These are phyloP conservation scores for Antrodiella citrinella DNA, from an alignment of 768 basidiomycete species.

Conservation along the genomic window DNA sequence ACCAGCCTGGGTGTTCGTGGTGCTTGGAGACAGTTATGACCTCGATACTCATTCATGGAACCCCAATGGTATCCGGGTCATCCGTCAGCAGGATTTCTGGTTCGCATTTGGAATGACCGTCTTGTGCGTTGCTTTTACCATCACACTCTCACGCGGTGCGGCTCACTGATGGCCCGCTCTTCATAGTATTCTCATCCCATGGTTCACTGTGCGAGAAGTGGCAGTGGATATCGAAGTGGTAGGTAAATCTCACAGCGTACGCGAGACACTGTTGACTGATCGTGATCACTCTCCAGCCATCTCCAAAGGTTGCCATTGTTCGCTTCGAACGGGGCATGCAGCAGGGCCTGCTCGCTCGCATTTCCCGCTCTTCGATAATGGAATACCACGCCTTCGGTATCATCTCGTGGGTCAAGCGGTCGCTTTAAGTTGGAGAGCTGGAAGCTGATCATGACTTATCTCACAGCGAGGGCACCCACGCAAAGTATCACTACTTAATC, in stretches of 20 bases:
- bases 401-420: constrained; percentile 23
- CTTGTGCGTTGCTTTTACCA: constrained; percentile 21
- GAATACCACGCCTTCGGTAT: constrained; percentile 41
- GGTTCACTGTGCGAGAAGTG: constrained; percentile 33
- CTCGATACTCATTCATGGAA: constrained; percentile 27
- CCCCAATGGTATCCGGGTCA: constrained; percentile 22
- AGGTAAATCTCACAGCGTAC: constrained; percentile 10
- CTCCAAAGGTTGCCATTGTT: constrained; percentile 33
- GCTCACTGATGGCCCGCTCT: background rate
- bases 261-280: constrained; percentile 3
- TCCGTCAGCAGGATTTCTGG: constrained; percentile 36
- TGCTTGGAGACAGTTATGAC: constrained; percentile 33
- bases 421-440: background rate
- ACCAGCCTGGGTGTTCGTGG: constrained; percentile 32
- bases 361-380: constrained; percentile 31
- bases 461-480: constrained; percentile 29
- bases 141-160: background rate
- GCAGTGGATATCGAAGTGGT: constrained; percentile 34
- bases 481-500: constrained; percentile 36
- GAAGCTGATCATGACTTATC: background rate
- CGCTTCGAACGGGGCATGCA: constrained; percentile 38
- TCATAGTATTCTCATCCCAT: constrained; percentile 29
- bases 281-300: constrained; percentile 24
- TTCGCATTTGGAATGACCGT: constrained; percentile 32
- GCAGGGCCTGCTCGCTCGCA: constrained; percentile 35